Base-by-base conservation (phyloP, 345 rosid genomes). In the Rhodamnia argentea region DNA sequence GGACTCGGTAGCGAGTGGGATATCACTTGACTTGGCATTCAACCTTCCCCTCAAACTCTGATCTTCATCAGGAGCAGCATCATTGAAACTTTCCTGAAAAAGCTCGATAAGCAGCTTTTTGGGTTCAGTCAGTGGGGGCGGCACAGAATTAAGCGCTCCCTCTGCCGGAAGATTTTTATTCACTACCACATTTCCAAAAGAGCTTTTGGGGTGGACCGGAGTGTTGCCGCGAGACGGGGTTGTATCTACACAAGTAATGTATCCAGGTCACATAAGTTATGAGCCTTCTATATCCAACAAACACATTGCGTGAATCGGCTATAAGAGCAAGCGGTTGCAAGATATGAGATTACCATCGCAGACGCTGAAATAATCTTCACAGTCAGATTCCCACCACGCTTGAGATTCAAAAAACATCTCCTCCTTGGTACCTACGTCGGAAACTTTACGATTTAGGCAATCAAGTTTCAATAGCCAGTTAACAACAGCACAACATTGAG, bases 311-410 rank as follows among this genome's bases (percentile, higher is more conserved):
- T 54, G 57, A 54, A 56, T 22, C 51, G 16, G 58, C 78, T 40
- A 83, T 52, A 86, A 83, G 84, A n/a, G 50, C 23, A 26, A 83
- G 18, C 16, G 44, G 47, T 4, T 20, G 44, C 58, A 87, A 74
- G 47, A 47, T 86, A 26, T 20, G 78, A 83, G 16, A 89, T 87
- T 84, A 93, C 97, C 95, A 23, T 94, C 93, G 87, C 90, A 86
- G 64, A 92, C 92, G 87, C 95, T 94, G 88, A 88, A 88, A 85
- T 87, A 94, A 85, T 94, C 95, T 88, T 94, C 97, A 83, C 89
- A 84, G 59, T 94, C 97, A 58, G 97, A 94, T 1, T 93, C 97
- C 70, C 93, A 53, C 93, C 94, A 92, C 18, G 92, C 84, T 32
- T 91, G 90, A 47, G 97, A 92, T 84, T 94, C 97, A 51, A 94